Base-by-base conservation (phyloP, 345 rosid genomes). In the Linum trigynum region DNA sequence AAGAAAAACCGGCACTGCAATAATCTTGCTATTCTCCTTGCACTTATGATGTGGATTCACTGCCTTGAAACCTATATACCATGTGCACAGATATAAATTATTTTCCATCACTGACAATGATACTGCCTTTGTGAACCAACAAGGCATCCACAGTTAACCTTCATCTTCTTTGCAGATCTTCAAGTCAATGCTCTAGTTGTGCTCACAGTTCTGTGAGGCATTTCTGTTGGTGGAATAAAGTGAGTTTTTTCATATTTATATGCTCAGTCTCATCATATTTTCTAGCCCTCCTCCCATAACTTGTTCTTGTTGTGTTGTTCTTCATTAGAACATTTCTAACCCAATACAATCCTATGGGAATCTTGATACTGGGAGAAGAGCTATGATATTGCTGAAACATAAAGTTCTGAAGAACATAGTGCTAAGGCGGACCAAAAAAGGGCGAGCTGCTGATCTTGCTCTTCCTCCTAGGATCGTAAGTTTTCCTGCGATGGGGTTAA, bases 141-240 rank as follows among this genome's bases (percentile, higher is more conserved):
- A 23, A 23, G 32, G 32, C 32, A 23, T 23, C 32, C 32, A 23
- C 32, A 23, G 32, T 23, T 23, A 23, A 23, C 32, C 32, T 37
- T 57, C 38, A 37, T 57, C 38, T 17, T 23, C 38, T 42, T 64
- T 79, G 57, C 81, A 90, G 97, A 75, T 66, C 86, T 17, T 77
- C 84, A 67, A 42, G 69, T 61, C 76, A 62, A 45, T 94, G 99
- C 65, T 63, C 79, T 1, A 82, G 73, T 76, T 94, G 99, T 69
- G 81, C 89, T 60, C 99, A 94, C 77, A 87, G 71, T 68, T 70
- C 88, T 12, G 91, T 86, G 64, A 85, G 97, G 72, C 99, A 94
- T 76, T 94, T 94, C 69, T 94, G 99, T 78, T 94, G 99, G 99
- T 94, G 99, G 99, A 94, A 94, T 77, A 88, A 82, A 81, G 99